phyloP scores from a whole-genome alignment of 768 basidiomycete species.

The Macrolepiota albuminosa region DNA sequence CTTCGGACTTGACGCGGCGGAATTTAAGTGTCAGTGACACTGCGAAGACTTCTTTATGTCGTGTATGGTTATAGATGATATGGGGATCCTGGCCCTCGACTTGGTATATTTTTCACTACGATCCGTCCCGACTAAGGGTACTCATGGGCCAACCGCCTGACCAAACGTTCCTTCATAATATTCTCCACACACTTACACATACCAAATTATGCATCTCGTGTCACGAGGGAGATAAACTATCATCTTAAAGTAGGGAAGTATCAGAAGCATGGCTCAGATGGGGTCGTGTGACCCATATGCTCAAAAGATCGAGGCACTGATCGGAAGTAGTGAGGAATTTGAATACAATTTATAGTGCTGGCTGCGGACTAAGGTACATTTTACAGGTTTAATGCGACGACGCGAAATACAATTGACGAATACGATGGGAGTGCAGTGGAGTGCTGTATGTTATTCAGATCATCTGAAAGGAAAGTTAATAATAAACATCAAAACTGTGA shows the following conservation, averaged over 20 bases:
- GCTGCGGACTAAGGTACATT: slow-evolving; percentile 1
- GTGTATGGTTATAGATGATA: background rate
- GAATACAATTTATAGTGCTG: background rate
- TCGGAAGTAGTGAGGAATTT: background rate
- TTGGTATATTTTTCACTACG: background rate
- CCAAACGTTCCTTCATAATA: background rate
- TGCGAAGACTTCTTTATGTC: background rate
- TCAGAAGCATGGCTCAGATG: background rate
- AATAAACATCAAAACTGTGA: background rate
- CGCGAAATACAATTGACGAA: slow-evolving; percentile 2
- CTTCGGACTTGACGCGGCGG: background rate
- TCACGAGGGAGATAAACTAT: background rate
- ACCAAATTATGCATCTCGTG: background rate
- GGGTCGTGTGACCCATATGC: background rate
- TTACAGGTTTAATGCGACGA: background rate
- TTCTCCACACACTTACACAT: background rate
- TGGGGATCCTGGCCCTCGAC: background rate
- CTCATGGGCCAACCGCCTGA: background rate
- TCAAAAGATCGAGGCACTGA: background rate
- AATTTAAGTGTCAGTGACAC: background rate
- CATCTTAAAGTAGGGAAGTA: background rate
- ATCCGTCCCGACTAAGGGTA: background rate
- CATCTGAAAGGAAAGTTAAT: background rate
- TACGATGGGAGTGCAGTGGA: background rate
- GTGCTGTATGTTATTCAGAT: slow-evolving; percentile 1